Percentiles rank a stretch among this genome's conserved stretches.
Evolutionary conservation across 2,329 filamentous ascomycete genomes (phyloP).

Genomic region (Fusarium gaditjirri): DNA sequence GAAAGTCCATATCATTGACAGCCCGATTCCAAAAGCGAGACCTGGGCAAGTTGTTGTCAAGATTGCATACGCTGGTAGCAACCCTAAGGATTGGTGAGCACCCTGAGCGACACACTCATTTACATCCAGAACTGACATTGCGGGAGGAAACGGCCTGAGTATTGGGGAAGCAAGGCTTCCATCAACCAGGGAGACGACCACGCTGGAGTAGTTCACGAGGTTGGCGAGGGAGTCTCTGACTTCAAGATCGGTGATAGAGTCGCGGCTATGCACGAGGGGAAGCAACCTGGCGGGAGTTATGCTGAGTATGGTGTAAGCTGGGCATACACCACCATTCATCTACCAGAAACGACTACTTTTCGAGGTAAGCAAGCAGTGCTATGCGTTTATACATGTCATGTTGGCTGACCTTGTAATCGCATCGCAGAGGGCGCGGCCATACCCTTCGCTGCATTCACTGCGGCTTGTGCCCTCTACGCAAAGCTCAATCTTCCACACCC

Average conservation of each 20-base stretch:
- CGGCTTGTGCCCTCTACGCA: conserved; percentile 15
- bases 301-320: conserved; percentile 29
- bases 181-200: conserved; percentile 29
- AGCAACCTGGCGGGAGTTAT: conserved; percentile 19
- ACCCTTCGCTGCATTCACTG: conserved; percentile 18
- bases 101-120: rapidly evolving
- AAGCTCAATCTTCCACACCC: conserved; percentile 8
- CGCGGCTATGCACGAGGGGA: conserved; percentile 31
- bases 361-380: not conserved
- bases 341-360: conserved; percentile 11
- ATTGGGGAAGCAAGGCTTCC: conserved; percentile 16
- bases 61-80: conserved; percentile 14
- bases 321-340: conserved; percentile 15
- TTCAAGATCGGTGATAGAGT: conserved; percentile 27
- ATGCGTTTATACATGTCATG: no score
- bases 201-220: conserved; percentile 1
- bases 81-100: conserved; percentile 27
- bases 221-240: conserved; percentile 18
- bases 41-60: conserved; percentile 22
- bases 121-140: not conserved
- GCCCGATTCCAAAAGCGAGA: not conserved
- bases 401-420: no score
- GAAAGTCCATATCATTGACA: conserved; percentile 13
- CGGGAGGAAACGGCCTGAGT: conserved; percentile 20
- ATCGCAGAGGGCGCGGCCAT: conserved; percentile 12